Percentiles rank a stretch among this genome's conserved stretches.
Conservation (phyloP, 2,329 filamentous ascomycete species). For the Monilinia fructigena region DNA sequence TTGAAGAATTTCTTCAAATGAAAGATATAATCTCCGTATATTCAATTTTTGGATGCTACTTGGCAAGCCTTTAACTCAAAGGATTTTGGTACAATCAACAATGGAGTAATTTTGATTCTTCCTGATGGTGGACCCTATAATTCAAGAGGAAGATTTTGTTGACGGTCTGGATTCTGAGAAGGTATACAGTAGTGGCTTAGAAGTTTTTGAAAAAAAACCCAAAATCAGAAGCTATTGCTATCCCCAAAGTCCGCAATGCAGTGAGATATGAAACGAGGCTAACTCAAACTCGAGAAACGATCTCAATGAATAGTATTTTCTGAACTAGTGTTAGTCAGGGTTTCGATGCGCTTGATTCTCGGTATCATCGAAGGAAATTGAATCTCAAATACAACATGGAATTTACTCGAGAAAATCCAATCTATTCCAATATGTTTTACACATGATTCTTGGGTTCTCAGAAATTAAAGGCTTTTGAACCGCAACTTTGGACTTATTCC, state of each 20-base stretch:
- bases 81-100: constrained; percentile 75
- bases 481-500: too few relatives aligned
- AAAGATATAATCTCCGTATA: constrained; percentile 79
- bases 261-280: constrained; percentile 60
- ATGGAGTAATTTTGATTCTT: constrained; percentile 74
- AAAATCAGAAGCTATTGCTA: constrained; percentile 73
- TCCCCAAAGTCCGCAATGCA: constrained; percentile 65
- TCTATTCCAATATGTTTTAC: too few relatives aligned
- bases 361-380: too few relatives aligned
- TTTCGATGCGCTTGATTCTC: too few relatives aligned
- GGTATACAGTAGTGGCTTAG: constrained; percentile 68
- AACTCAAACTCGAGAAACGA: constrained; percentile 65
- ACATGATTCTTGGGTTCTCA: too few relatives aligned
- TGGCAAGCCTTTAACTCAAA: constrained; percentile 65
- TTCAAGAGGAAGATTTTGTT: constrained; percentile 76
- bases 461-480: too few relatives aligned
- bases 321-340: too few relatives aligned
- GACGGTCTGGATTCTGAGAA: constrained; percentile 65
- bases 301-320: background rate
- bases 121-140: constrained; percentile 76
- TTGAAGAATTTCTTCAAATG: constrained; percentile 65
- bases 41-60: constrained; percentile 65
- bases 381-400: too few relatives aligned
- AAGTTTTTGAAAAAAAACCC: constrained; percentile 81
- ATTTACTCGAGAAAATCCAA: too few relatives aligned